Evolutionary conservation across 768 basidiomycete species (phyloP), one percentile per base, ranked within the genome.

Genomic region (Coprinopsis strossmayeri): DNA sequence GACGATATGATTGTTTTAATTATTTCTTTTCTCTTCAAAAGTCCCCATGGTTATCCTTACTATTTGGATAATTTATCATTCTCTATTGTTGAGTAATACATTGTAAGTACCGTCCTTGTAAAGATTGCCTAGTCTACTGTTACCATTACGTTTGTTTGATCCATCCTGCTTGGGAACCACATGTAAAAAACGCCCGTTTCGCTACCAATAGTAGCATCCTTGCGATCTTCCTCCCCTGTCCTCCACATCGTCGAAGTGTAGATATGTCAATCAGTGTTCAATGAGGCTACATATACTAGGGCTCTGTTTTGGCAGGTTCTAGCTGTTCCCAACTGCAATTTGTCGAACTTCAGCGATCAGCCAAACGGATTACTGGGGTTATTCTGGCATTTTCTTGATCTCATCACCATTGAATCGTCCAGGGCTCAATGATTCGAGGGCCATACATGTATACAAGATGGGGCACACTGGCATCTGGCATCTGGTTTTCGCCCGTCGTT

Each of bases 331-430:
- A n/a, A n/a, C n/a, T n/a, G n/a, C n/a, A n/a, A n/a, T n/a, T n/a
- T n/a, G n/a, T n/a, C n/a, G n/a, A n/a, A n/a, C n/a, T n/a, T n/a
- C n/a, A n/a, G n/a, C n/a, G n/a, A n/a, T n/a, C n/a, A n/a, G n/a
- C n/a, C n/a, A n/a, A n/a, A 15, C 15, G 30, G 30, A 7, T 32
- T 32, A 32, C 30, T 38, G 40, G 40, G 24, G 40, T 5, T 42
- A 42, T 21, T 26, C 40, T 42, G 40, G 24, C 40, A 26, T 42
- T 21, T 42, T 42, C 9, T 17, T 42, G 40, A 42, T 42, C 21
- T 42, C 40, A 42, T 42, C 40, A 42, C 40, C 20, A 32, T 32
- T 15, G 9, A 32, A 7, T 23, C 40, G 25, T 9, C 5, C 40
- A 25, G 23, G n/a, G n/a, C n/a, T n/a, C n/a, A n/a, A n/a, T n/a